Evolutionary conservation across 2,329 filamentous ascomycete species (phyloP).

Genomic region (Didymellaceae sp.): DNA sequence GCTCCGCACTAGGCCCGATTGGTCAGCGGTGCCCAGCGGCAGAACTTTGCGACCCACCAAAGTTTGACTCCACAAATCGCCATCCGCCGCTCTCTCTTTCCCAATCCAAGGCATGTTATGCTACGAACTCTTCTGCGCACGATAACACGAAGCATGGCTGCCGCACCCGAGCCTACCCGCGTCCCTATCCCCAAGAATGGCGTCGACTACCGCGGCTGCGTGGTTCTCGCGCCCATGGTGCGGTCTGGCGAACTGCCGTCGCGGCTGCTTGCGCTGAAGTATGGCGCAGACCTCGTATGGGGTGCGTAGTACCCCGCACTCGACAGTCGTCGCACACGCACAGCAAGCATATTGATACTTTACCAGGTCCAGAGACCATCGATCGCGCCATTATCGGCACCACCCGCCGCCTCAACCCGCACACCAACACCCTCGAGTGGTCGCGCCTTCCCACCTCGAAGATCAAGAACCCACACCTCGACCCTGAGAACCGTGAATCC

Average conservation of each 20-base stretch:
- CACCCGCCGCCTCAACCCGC: constrained; percentile 75
- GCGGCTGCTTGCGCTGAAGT: constrained; percentile 85
- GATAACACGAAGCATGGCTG: constrained; percentile 42
- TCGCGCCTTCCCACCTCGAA: constrained; percentile 76
- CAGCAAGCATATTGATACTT: constrained; percentile 14
- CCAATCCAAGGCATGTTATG: constrained; percentile 45
- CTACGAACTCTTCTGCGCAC: constrained; percentile 42
- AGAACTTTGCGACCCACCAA: constrained; percentile 7
- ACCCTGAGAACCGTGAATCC: constrained; percentile 63
- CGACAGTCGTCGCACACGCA: not conserved
- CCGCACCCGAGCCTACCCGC: constrained; percentile 52
- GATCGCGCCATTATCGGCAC: constrained; percentile 92
- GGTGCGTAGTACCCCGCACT: constrained; percentile 61
- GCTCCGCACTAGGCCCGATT: not conserved
- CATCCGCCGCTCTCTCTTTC: not conserved
- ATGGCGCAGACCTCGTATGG: constrained; percentile 97
- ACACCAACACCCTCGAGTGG: constrained; percentile 84
- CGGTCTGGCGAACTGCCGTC: constrained; percentile 95
- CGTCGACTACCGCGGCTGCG: constrained; percentile 90
- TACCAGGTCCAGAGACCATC: constrained; percentile 84
- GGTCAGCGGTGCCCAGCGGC: constrained; percentile 8
- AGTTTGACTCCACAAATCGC: constrained; percentile 6
- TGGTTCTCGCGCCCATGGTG: constrained; percentile 97
- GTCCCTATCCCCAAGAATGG: constrained; percentile 87
- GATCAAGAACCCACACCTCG: constrained; percentile 62